phyloP scores from a whole-genome alignment of 129 eudicot species.

The Tanacetum coccineum region DNA sequence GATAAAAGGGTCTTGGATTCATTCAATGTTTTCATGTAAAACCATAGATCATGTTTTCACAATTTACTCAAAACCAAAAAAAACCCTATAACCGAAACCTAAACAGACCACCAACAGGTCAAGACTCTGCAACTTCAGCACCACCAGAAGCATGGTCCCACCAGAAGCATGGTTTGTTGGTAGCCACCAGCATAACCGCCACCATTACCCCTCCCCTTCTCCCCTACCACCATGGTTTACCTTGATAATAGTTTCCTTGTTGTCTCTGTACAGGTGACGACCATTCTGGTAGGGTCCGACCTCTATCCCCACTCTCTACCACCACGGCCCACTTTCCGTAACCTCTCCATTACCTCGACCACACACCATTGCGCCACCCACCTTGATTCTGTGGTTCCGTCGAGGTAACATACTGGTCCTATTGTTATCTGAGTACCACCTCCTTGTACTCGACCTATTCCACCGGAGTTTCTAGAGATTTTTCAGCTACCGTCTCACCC shows the following conservation, averaged over 20 bases:
- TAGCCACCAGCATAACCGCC: conserved; percentile 34
- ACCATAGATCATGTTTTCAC: conserved; percentile 25
- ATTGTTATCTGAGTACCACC: conserved; percentile 44
- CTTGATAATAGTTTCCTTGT: conserved; percentile 55
- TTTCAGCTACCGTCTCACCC: conserved; percentile 48
- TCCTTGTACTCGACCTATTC: conserved; percentile 26
- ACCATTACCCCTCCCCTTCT: conserved; percentile 46
- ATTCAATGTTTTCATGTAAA: conserved; percentile 29
- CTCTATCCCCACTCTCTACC: conserved; percentile 57
- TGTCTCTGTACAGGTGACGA: conserved; percentile 69
- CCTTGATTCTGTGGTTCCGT: conserved; percentile 53
- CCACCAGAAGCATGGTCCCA: conserved; percentile 30
- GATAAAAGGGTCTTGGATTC: conserved; percentile 15
- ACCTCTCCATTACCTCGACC: conserved; percentile 68
- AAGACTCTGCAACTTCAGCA: conserved; percentile 40
- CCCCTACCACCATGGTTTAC: conserved; percentile 55
- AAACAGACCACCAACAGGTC: conserved; percentile 3
- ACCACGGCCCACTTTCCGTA: conserved; percentile 67
- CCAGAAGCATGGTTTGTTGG: too few relatives aligned
- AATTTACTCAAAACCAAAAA: conserved; percentile 30
- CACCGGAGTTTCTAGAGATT: conserved; percentile 29
- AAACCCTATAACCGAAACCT: conserved; percentile 26
- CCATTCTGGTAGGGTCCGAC: conserved; percentile 78
- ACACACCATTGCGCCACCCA: too few relatives aligned
- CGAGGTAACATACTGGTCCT: conserved; percentile 50